phyloP scores from a whole-genome alignment of 2,329 filamentous ascomycete genomes.

The Aspergillus vadensis region DNA sequence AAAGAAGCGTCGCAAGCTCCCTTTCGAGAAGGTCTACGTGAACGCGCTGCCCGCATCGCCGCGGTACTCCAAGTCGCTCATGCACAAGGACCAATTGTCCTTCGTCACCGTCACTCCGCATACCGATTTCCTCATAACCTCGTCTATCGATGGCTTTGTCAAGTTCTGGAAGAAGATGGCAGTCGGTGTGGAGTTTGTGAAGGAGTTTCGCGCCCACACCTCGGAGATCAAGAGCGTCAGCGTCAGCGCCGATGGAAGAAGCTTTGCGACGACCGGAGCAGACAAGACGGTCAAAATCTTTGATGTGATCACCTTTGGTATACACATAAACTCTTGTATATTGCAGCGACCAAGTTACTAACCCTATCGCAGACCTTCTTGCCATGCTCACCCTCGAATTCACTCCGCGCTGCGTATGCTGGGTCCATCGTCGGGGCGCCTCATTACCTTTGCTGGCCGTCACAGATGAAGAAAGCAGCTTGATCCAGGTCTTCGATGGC shows the following conservation, averaged over 20 bases:
- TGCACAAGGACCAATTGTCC: conserved; percentile 94
- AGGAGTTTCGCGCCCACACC: conserved; percentile 90
- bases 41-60: conserved; percentile 78
- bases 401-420: conserved; percentile 78
- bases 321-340: conserved; percentile 8
- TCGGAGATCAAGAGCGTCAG: conserved; percentile 83
- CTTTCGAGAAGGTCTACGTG: conserved; percentile 93
- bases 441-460: conserved; percentile 84
- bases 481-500: conserved; percentile 85
- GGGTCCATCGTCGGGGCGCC: conserved; percentile 86
- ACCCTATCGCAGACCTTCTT: conserved; percentile 63
- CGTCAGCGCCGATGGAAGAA: conserved; percentile 85
- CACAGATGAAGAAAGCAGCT: conserved; percentile 70
- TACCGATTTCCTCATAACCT: conserved; percentile 94
- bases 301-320: conserved; percentile 75
- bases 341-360: neutral
- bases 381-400: conserved; percentile 79
- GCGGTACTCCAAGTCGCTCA: conserved; percentile 91
- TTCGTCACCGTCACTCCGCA: conserved; percentile 85
- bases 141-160: conserved; percentile 90
- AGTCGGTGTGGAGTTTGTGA: conserved; percentile 92
- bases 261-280: conserved; percentile 82
- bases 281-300: conserved; percentile 56
- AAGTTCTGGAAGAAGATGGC: conserved; percentile 99
- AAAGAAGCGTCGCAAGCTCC: conserved; percentile 87